A percentile compares a stretch with the other conserved stretches of the same genome.
phyloP scores from a whole-genome alignment of 768 basidiomycete species.

The Asterophora parasitica region DNA sequence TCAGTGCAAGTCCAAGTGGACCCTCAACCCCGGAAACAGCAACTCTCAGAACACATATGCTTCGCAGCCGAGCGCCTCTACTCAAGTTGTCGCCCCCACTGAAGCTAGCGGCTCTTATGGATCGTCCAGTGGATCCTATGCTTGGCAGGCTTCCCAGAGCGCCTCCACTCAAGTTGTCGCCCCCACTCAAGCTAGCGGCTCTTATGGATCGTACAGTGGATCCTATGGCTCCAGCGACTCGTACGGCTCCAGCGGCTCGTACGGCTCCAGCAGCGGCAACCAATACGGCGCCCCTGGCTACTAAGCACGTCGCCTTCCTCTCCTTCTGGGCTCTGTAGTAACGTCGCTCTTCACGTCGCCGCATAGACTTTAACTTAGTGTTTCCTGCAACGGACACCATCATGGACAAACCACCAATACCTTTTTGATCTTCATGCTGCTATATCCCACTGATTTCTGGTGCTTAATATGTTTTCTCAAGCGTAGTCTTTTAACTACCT shows the following conservation, averaged over 20 bases:
- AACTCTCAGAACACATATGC: constrained; percentile 45
- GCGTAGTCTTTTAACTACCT: constrained; percentile 26
- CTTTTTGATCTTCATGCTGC: constrained; percentile 34
- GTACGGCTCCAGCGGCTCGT: constrained; percentile 16
- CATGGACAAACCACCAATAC: constrained; percentile 27
- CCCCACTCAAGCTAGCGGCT: constrained; percentile 16
- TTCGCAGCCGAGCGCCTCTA: constrained; percentile 19
- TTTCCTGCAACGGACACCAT: constrained; percentile 18
- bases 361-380: constrained; percentile 28
- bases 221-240: constrained; percentile 3
- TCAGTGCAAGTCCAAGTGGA: constrained; percentile 58
- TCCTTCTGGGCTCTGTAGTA: constrained; percentile 17
- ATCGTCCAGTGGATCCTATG: constrained; percentile 26
- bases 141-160: constrained; percentile 22
- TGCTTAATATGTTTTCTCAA: constrained; percentile 37
- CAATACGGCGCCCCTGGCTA: constrained; percentile 22
- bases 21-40: constrained; percentile 47
- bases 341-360: constrained; percentile 28
- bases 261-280: constrained; percentile 9
- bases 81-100: constrained; percentile 16
- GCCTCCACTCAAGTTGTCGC: constrained; percentile 17
- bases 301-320: constrained; percentile 20
- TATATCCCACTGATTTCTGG: constrained; percentile 28
- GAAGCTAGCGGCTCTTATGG: constrained; percentile 17
- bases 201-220: constrained; percentile 10